A percentile compares a stretch with the other conserved stretches of the same genome.
These are phyloP conservation scores for Cornus florida DNA, from an alignment of 148 eudicot species.

Conservation along the genomic window DNA sequence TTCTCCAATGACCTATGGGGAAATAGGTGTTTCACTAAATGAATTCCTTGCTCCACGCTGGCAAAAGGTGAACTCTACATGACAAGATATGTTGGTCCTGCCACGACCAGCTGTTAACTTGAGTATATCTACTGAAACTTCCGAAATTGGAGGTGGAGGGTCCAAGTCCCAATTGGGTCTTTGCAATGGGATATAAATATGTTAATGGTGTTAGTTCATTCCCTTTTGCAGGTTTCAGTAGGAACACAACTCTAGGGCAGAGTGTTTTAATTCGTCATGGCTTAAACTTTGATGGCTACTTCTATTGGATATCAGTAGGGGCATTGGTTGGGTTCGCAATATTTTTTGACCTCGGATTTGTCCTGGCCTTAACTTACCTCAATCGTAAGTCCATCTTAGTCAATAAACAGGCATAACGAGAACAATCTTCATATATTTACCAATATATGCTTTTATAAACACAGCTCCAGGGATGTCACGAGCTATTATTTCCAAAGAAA, in stretches of 20 bases:
- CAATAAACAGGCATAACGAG: not conserved
- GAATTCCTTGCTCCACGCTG: constrained; percentile 77
- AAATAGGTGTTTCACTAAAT: constrained; percentile 60
- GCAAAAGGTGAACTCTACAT: constrained; percentile 39
- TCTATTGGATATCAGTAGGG: constrained; percentile 49
- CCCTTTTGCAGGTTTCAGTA: constrained; percentile 20
- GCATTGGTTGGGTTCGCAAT: constrained; percentile 36
- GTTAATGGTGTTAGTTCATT: not conserved
- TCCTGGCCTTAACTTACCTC: constrained; percentile 37
- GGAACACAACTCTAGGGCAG: constrained; percentile 36
- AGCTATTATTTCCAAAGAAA: constrained; percentile 45
- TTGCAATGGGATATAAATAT: not conserved
- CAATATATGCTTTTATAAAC: not conserved
- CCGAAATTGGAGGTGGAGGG: too few species aligned
- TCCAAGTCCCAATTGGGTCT: not conserved
- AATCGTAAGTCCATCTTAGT: constrained; percentile 29
- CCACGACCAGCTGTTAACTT: not conserved
- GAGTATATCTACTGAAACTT: not conserved
- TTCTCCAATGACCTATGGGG: constrained; percentile 67
- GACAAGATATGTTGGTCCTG: not conserved
- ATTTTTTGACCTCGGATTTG: constrained; percentile 33
- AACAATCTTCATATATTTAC: not conserved
- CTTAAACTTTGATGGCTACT: constrained; percentile 30
- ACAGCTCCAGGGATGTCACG: constrained; percentile 43
- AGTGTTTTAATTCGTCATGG: constrained; percentile 34